Evolutionary conservation across 441 rosid genomes (phyloP), one percentile per base, ranked within the genome.

Genomic region (Gossypium trilobum): DNA sequence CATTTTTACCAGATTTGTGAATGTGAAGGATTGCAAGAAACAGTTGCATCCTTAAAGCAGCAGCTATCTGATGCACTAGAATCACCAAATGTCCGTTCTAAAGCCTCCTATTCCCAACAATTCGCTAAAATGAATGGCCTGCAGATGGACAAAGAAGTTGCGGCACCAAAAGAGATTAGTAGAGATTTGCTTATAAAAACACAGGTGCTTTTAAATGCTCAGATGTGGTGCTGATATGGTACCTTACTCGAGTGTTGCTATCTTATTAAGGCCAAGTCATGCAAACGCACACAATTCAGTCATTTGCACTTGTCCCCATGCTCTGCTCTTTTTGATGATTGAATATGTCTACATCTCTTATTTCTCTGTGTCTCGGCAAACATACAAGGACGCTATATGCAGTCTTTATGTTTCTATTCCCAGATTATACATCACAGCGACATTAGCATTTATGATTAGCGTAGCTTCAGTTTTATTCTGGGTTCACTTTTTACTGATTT

Each of bases 1-100:
- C 13, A 46, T 65, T 62, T 27, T 27, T 3, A 4, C 31, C 92
- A 95, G 99, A 86, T 85, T 44, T 55, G 81, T 54, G 89, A 85
- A 80, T 89, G 97, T 72, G 92, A 88, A 83, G 89, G 79, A 73
- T 82, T 88, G 80, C 93, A 91, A 77, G 94, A 85, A 81, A 86
- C 86, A 42, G 73, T 91, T 75, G 83, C 76, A 78, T 85, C 87
- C 75, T 78, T 92, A 75, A 88, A 87, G 84, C 96, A 88, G 80
- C 93, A 92, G 82, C 92, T 91, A 74, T 77, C 86, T 8, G 93
- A 91, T 58, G 86, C 86, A 9, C 80, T 84, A 58, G 93, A 91
- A 69, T 76, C 66, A 29, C 83, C 75, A 70, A 82, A 79, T 77
- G 16, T 51, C 50, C 79, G 81, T 48, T 72, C 82, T 4, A 46